Conservation (phyloP, 345 rosid species). For the Syzygium aromaticum region DNA sequence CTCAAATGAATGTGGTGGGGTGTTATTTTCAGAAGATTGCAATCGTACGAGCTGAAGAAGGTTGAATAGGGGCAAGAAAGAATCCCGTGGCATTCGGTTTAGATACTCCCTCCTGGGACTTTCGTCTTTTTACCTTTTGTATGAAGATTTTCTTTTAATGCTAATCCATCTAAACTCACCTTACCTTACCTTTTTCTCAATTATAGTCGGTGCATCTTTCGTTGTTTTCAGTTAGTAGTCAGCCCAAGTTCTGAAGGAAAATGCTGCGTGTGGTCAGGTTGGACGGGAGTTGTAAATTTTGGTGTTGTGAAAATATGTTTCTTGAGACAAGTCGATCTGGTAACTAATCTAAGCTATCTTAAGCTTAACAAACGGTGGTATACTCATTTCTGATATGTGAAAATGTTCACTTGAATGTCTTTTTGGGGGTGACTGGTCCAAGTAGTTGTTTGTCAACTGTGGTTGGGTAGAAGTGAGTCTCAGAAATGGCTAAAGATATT, state of each 20-base stretch:
- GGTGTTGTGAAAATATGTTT: background rate
- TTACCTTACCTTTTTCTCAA: background rate
- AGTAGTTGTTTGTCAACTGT: background rate
- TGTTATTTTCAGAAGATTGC: background rate
- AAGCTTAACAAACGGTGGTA: background rate
- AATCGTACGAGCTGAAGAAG: background rate
- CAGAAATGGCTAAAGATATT: background rate
- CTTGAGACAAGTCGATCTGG: background rate
- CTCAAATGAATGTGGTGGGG: background rate
- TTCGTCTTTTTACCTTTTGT: background rate
- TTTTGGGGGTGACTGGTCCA: background rate
- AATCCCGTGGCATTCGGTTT: background rate
- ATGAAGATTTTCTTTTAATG: background rate
- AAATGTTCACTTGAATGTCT: background rate
- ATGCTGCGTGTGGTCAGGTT: background rate
- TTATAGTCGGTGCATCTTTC: background rate
- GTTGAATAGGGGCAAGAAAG: background rate
- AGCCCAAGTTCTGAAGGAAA: background rate
- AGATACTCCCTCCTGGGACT: background rate
- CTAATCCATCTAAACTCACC: background rate
- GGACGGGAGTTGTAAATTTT: background rate
- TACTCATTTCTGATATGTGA: background rate
- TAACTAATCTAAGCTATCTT: background rate
- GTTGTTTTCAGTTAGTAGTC: background rate
- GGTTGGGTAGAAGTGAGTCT: background rate